phyloP scores from a whole-genome alignment of 1,139 yeast species.

The Candida sanyaensis region DNA sequence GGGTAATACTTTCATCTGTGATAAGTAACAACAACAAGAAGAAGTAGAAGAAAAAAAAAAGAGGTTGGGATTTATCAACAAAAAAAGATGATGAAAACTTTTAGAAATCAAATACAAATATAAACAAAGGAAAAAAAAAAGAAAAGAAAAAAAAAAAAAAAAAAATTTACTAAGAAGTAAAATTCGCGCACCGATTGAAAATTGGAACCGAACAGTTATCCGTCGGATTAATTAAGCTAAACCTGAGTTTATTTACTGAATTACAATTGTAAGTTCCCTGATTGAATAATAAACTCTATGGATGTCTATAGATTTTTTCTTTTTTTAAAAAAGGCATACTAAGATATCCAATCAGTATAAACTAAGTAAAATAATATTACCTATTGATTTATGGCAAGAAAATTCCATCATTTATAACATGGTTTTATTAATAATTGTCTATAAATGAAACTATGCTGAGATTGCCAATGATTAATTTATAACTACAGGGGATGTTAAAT shows the following conservation, averaged over 20 bases:
- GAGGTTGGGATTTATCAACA: background rate
- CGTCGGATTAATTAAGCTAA: background rate
- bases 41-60: background rate
- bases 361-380: slow-evolving; percentile 3
- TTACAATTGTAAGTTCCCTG: slow-evolving; percentile 11
- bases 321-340: slow-evolving; percentile 8
- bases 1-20: slow-evolving; percentile 11
- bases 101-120: background rate
- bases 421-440: slow-evolving; percentile 10
- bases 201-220: background rate
- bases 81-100: background rate
- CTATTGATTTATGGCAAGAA: slow-evolving; percentile 39
- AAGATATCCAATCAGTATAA: slow-evolving; percentile 16
- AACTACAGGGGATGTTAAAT: background rate
- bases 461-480: slow-evolving; percentile 30
- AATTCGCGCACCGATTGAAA: background rate
- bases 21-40: background rate
- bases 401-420: slow-evolving; percentile 51
- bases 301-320: slow-evolving; percentile 11
- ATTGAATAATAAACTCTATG: slow-evolving; percentile 19
- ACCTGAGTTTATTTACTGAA: no score
- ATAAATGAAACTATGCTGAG: slow-evolving; percentile 51
- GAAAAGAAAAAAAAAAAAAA: background rate
- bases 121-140: background rate
- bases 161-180: background rate